Evolutionary conservation across 192 early-diverging fungal species (phyloP), one percentile per base, ranked within the genome.

Genomic region (Dispira parvispora): DNA sequence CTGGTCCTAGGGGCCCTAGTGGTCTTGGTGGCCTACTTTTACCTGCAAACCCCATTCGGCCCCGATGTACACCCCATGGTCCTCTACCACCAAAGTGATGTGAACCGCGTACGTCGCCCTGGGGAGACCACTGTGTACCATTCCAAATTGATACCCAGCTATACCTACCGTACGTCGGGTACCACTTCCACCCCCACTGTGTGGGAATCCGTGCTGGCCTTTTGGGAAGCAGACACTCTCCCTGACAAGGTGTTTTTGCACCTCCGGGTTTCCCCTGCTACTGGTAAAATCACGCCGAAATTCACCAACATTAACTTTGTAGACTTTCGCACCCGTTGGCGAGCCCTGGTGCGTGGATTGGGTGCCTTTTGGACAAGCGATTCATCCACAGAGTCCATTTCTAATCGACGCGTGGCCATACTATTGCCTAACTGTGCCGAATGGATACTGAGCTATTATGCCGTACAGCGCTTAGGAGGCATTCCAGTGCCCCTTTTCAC

Each of bases 1-100:
- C 14, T 43, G 10, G 57, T 21, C 32, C 32, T 60, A 10, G 57
- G 57, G 38, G 42, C 57, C 32, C 27, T 60, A 18, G 42, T 43
- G 32, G 42, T 18, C 38, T 28, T 43, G 8, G 32, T 62, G 11
- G 62, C 14, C 25, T 50, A 62, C 28, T 45, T 62, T 38, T 62
- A 62, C 62, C 18, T 50, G 45, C 23, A 18, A 10, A 16, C 18
- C 16, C 4, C 68, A 38, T 66, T 68, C 20, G 73, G 65, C 26
- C 73, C 80, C 28, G 82, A 84, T 50, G 69, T 84, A 14, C 82
- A 84, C 52, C 82, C 82, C 8, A 65, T 82, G 11, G 52, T 82
- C 26, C 74, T 84, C 5, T 65, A 73, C 28, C 65, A 76, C 26
- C 82, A 84, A 53, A 68, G 79, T 0, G 70, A 77, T 38, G 67